Evolutionary conservation across 176 grass and related monocot genomes (phyloP).

Genomic region (Avena atlantica): DNA sequence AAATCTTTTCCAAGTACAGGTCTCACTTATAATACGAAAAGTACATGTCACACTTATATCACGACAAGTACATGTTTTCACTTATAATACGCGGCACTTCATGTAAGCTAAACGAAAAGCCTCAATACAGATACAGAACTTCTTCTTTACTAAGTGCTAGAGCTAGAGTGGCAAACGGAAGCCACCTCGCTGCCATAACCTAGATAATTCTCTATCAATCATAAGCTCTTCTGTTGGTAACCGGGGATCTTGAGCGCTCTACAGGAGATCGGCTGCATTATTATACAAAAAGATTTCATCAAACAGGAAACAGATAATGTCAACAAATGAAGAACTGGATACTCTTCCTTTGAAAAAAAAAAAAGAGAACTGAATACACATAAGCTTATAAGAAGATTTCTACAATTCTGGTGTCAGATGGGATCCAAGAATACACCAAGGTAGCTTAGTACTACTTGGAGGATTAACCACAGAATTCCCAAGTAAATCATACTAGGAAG

Average conservation of each 20-base stretch:
- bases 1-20: not conserved
- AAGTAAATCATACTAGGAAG: not conserved
- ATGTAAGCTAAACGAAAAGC: not conserved
- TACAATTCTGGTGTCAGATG: not conserved
- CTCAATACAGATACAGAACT: slow-evolving; percentile 5
- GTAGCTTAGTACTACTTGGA: not conserved
- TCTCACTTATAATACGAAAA: too few species aligned
- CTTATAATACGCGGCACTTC: not conserved
- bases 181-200: not conserved
- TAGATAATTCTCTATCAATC: not conserved
- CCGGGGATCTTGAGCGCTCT: slow-evolving; percentile 44
- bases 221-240: slow-evolving; percentile 36
- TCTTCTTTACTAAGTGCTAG: slow-evolving; percentile 38
- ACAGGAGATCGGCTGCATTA: slow-evolving; percentile 43
- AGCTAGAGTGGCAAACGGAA: not conserved
- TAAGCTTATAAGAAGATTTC: not conserved
- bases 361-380: not conserved
- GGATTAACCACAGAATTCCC: not conserved
- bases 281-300: not conserved
- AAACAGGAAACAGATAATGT: not conserved
- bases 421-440: not conserved
- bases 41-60: too few species aligned
- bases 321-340: not conserved
- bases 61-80: too few species aligned
- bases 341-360: not conserved